Base-by-base conservation (phyloP, 2,329 filamentous ascomycete species). In the Botryotinia narcissicola region DNA sequence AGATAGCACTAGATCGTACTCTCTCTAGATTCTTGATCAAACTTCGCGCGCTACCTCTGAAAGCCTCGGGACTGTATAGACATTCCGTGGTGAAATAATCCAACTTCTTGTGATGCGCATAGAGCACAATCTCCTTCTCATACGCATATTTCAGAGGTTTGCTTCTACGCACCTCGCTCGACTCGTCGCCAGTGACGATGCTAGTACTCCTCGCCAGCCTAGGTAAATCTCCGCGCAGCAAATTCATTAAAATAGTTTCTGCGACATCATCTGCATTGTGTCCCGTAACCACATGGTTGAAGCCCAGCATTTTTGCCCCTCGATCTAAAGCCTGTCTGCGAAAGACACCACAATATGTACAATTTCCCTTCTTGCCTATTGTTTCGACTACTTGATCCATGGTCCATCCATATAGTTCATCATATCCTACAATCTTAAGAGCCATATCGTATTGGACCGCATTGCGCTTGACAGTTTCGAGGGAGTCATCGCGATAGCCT, bases 1-100 rank as follows among this genome's bases (percentile, higher is more conserved):
- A 81, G 70, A 99, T 98, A 5, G 95, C 95, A 79, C 95, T 98
- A 1, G 96, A 95, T 3, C 96, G 88, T 12, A 99, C 93, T 78
- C 92, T 92, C 83, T 99, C 96, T 46, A 99, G 85, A 78, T 95
- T 97, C 84, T 99, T 99, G 82, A 99, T 97, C 74, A 99, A 84
- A 40, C 91, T 93, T 76, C 96, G 89, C 3, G 96, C 96, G 77
- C 93, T 97, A 4, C 96, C 96, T 74, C 96, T 88, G 81, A 99
- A 99, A 3, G 96, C 96, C 83, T 99, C 96, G 0, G 96, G 96
- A 71, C 94, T 97, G 85, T 99, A 99, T 75, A 99, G 94, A 85
- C 96, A 99, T 83, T 99, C 96, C 0, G 96, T 99, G 80, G 91
- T 97, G 83, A 99, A 99, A 83, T 99, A 99, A 81, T 98, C 95